These are phyloP conservation scores for Hyphopichia burtonii DNA, from an alignment of 1,139 yeast species.

Conservation along the genomic window DNA sequence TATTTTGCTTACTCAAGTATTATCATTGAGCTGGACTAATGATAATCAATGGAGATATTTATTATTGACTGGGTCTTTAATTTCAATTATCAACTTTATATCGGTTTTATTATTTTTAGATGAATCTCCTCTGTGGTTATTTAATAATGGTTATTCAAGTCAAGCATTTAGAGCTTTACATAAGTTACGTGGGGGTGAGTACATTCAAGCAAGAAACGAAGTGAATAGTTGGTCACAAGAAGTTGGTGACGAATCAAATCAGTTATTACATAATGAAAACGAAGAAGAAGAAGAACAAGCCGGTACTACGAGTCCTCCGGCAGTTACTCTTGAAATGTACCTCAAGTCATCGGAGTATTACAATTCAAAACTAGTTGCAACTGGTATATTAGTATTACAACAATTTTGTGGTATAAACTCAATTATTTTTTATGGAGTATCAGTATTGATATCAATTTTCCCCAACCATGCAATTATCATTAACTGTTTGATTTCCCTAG, in stretches of 20 bases:
- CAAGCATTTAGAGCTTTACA: constrained; percentile 39
- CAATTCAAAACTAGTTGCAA: constrained; percentile 63
- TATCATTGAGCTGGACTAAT: constrained; percentile 70
- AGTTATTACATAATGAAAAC: background rate
- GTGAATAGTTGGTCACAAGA: constrained; percentile 34
- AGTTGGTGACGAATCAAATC: constrained; percentile 5
- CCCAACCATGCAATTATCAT: constrained; percentile 70
- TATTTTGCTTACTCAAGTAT: constrained; percentile 70
- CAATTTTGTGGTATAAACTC: constrained; percentile 93
- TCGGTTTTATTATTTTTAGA: constrained; percentile 46
- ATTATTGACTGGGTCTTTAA: constrained; percentile 54
- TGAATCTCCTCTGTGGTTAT: constrained; percentile 87
- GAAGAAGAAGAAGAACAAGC: constrained; percentile 4
- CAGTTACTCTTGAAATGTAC: constrained; percentile 40
- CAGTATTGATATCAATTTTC: constrained; percentile 65
- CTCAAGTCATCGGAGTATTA: constrained; percentile 49
- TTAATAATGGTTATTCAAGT: constrained; percentile 29
- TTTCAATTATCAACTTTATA: constrained; percentile 52
- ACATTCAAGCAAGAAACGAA: constrained; percentile 33
- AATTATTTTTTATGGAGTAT: constrained; percentile 88
- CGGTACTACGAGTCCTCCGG: background rate
- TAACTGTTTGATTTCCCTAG: constrained; percentile 70
- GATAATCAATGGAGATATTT: constrained; percentile 70
- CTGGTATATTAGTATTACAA: constrained; percentile 79
- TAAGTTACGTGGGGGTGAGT: constrained; percentile 43